Conservation (phyloP, 176 grass and related monocot genomes). For the Luzula sylvatica region DNA sequence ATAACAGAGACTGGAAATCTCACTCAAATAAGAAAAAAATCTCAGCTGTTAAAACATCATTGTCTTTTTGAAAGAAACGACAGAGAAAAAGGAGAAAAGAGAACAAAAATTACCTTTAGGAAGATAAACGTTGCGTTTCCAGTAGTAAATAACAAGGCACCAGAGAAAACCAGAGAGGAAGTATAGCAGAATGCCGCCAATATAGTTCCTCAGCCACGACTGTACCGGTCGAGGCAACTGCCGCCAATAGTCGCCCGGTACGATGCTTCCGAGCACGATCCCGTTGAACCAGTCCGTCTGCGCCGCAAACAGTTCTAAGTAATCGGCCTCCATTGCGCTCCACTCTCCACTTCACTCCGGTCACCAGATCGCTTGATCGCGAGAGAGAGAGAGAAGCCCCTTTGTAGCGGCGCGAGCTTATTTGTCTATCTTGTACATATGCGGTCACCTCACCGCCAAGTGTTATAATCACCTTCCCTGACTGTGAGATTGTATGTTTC, state of each 20-base stretch:
- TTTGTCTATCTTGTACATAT: too few species aligned
- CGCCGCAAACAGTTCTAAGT: slow-evolving; percentile 44
- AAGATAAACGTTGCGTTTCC: slow-evolving; percentile 83
- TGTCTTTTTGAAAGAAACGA: background rate
- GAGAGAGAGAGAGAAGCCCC: background rate
- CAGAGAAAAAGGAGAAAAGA: background rate
- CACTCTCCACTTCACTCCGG: background rate
- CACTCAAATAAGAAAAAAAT: background rate
- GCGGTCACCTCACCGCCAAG: too few species aligned
- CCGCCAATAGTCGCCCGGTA: slow-evolving; percentile 53
- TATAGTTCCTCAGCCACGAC: slow-evolving; percentile 90
- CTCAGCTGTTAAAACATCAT: background rate
- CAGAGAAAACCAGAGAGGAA: slow-evolving; percentile 75
- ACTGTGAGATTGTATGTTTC: too few species aligned
- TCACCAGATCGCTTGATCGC: background rate
- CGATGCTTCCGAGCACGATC: slow-evolving; percentile 46
- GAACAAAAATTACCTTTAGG: slow-evolving; percentile 52
- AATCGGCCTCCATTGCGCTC: slow-evolving; percentile 36
- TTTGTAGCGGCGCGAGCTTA: background rate
- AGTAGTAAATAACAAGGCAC: slow-evolving; percentile 93
- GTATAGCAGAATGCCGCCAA: slow-evolving; percentile 59
- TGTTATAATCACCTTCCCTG: too few species aligned
- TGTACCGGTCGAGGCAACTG: slow-evolving; percentile 56
- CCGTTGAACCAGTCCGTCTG: slow-evolving; percentile 87
- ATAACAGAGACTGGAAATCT: background rate